A percentile compares a stretch with the other conserved stretches of the same genome.
phyloP scores from a whole-genome alignment of 2,329 filamentous ascomycete species.

The Sclerotinia minor region DNA sequence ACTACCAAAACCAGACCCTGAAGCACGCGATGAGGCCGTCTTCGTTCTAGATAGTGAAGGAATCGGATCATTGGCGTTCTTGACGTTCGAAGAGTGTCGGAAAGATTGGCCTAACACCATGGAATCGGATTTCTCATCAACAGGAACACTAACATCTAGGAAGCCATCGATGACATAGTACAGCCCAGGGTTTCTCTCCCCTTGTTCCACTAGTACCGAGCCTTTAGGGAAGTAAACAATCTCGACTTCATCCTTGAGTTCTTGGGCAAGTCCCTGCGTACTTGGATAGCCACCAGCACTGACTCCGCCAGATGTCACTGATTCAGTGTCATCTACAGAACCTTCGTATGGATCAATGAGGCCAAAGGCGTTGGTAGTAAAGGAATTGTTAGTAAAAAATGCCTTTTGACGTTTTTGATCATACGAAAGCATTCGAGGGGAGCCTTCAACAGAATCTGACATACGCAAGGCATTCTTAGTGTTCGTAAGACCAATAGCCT shows the following conservation, averaged over 20 bases:
- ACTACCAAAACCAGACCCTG: constrained; percentile 34
- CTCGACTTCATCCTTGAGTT: constrained; percentile 88
- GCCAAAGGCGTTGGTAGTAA: constrained; percentile 82
- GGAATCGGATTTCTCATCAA: constrained; percentile 47
- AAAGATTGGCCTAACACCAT: constrained; percentile 38
- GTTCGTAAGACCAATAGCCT: constrained; percentile 79
- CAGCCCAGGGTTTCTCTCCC: constrained; percentile 90
- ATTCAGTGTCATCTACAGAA: constrained; percentile 81
- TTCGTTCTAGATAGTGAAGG: constrained; percentile 48
- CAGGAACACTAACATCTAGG: constrained; percentile 84
- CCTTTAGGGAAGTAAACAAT: constrained; percentile 97
- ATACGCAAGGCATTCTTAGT: constrained; percentile 65
- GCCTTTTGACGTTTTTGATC: constrained; percentile 80
- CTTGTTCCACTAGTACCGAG: constrained; percentile 91
- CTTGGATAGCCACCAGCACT: constrained; percentile 60
- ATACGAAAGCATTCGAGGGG: constrained; percentile 79
- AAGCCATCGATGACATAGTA: constrained; percentile 99
- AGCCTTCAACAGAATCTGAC: constrained; percentile 76
- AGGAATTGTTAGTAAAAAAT: constrained; percentile 70
- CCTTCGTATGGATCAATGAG: constrained; percentile 84
- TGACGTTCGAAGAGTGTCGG: constrained; percentile 31
- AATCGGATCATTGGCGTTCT: constrained; percentile 43
- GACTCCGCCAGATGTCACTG: constrained; percentile 70
- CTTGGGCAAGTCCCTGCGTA: constrained; percentile 66
- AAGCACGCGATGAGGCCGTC: constrained; percentile 45